These are phyloP conservation scores for Orbilia brochopaga DNA, from an alignment of 2,329 filamentous ascomycete genomes.

Conservation along the genomic window DNA sequence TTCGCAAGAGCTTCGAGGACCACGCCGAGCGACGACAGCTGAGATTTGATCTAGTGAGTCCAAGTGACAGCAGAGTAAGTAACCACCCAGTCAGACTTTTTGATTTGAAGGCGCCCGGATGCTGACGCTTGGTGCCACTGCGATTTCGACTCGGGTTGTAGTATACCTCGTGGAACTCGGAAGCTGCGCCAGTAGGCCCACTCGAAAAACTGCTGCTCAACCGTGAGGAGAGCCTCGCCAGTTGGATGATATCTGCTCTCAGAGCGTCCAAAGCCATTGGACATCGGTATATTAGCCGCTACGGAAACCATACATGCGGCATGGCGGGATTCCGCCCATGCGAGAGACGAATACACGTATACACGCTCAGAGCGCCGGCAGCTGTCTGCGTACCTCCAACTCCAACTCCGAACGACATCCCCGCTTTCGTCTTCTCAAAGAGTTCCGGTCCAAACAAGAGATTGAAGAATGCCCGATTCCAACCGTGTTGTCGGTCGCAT, in stretches of 20 bases:
- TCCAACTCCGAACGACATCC: conserved; percentile 50
- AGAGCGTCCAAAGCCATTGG: background rate
- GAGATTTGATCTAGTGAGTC: conserved; percentile 33
- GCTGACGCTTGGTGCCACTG: background rate
- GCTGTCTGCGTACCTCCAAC: conserved; percentile 48
- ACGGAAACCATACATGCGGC: background rate
- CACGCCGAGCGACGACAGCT: conserved; percentile 38
- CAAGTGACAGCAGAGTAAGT: background rate
- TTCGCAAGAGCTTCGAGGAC: conserved; percentile 39
- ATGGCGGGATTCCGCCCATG: background rate
- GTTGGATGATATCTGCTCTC: conserved; percentile 46
- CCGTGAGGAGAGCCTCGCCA: conserved; percentile 35
- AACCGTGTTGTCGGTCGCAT: conserved; percentile 38
- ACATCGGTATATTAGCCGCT: background rate
- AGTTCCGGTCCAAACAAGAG: conserved; percentile 21
- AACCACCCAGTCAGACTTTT: background rate
- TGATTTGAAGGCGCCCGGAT: background rate
- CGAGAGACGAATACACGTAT: background rate
- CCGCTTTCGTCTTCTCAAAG: conserved; percentile 23
- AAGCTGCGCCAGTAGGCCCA: conserved; percentile 40
- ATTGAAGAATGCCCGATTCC: conserved; percentile 22
- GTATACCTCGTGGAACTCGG: conserved; percentile 44
- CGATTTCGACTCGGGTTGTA: background rate
- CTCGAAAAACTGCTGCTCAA: conserved; percentile 44
- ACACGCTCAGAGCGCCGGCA: background rate